phyloP scores from a whole-genome alignment of 2,329 filamentous ascomycete species.

The Rhynchosporium graminicola region DNA sequence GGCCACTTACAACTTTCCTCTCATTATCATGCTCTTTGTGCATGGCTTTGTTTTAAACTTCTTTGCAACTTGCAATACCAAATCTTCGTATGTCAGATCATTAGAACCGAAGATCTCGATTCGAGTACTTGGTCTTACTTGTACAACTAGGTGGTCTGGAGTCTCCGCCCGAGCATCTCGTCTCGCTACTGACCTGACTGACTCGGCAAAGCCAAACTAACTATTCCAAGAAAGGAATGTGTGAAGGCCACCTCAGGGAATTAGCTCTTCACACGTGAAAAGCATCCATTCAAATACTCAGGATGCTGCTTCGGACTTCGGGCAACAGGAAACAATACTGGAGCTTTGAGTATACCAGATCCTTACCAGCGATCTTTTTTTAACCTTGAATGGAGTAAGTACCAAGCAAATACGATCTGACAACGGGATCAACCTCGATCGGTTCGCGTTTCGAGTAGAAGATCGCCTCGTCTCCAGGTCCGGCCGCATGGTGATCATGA shows the following conservation, averaged over 20 bases:
- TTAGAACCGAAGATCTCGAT: no score
- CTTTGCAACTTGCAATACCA: no score
- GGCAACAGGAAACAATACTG: not conserved
- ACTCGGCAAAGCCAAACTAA: not conserved
- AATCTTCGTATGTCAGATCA: no score
- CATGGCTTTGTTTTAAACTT: no score
- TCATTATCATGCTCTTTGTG: no score
- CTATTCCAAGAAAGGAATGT: slow-evolving; percentile 7
- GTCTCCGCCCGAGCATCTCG: not conserved
- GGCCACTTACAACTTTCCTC: no score
- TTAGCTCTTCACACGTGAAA: not conserved
- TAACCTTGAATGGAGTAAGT: not conserved
- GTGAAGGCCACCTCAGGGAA: not conserved
- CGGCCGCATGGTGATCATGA: slow-evolving; percentile 24
- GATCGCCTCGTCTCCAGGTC: slow-evolving; percentile 13
- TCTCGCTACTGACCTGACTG: not conserved
- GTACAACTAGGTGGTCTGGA: no score
- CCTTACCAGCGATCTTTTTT: slow-evolving; percentile 6
- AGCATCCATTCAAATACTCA: not conserved
- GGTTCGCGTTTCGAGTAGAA: not conserved
- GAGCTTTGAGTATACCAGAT: not conserved
- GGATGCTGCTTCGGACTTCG: not conserved
- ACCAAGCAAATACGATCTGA: not conserved
- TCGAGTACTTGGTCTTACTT: no score
- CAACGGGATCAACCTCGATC: slow-evolving; percentile 4